phyloP scores from a whole-genome alignment of 2,329 filamentous ascomycete genomes.

The Didymella sp. region DNA sequence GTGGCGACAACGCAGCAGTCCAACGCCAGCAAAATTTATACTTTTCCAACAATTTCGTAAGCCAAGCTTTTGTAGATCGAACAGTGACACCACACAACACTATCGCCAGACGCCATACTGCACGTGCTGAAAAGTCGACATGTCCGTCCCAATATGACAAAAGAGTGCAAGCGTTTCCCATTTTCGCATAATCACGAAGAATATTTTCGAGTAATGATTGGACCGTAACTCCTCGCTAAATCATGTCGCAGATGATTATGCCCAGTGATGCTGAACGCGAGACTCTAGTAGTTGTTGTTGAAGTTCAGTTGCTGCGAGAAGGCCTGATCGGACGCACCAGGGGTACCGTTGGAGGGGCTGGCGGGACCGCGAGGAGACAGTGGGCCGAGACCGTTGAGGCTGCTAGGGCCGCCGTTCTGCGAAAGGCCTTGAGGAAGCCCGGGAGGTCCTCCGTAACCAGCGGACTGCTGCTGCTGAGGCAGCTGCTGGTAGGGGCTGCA shows the following conservation, averaged over 20 bases:
- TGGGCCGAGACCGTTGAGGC: slow-evolving; percentile 17
- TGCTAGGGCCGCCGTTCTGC: slow-evolving; percentile 19
- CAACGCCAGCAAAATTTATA: slow-evolving; percentile 2
- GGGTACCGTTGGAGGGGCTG: slow-evolving; percentile 38
- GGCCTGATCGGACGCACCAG: slow-evolving; percentile 43
- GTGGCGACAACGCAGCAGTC: slow-evolving; percentile 1
- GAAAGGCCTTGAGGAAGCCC: slow-evolving; percentile 18
- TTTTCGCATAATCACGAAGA: slow-evolving; percentile 18
- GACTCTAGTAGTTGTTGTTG: slow-evolving; percentile 19
- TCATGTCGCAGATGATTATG: slow-evolving; percentile 22
- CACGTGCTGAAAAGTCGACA: slow-evolving; percentile 36
- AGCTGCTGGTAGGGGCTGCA: slow-evolving; percentile 19
- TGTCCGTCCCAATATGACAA: slow-evolving; percentile 18
- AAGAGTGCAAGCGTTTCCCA: slow-evolving; percentile 15
- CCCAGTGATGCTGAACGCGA: slow-evolving; percentile 22
- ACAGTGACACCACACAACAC: slow-evolving; percentile 21
- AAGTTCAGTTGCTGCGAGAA: slow-evolving; percentile 44
- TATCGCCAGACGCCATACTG: slow-evolving; percentile 45
- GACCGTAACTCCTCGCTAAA: slow-evolving; percentile 23
- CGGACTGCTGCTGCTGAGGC: slow-evolving; percentile 21
- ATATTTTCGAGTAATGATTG: slow-evolving; percentile 22
- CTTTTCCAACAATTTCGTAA: slow-evolving; percentile 16
- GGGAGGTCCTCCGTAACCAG: slow-evolving; percentile 14
- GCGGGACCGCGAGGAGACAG: slow-evolving; percentile 19
- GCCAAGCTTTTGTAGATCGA: slow-evolving; percentile 15